Conservation (phyloP, 352 stramenopile species). For the Globisporangium splendens region DNA sequence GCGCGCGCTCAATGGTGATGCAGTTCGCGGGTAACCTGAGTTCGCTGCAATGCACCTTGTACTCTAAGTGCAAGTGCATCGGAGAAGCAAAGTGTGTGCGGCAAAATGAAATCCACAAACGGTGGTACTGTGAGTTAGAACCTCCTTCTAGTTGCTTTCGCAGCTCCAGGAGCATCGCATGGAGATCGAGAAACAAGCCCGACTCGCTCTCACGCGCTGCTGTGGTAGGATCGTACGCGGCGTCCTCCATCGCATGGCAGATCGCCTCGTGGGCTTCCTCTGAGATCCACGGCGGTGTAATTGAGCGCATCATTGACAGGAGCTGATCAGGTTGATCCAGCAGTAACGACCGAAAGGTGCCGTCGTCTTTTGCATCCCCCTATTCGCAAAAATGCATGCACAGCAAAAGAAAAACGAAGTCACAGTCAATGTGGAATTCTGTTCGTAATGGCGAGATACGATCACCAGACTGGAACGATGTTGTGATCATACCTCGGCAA, state of each 20-base stretch:
- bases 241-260: slow-evolving; percentile 46
- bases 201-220: slow-evolving; percentile 59
- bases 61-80: slow-evolving; percentile 25
- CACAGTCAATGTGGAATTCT: background rate
- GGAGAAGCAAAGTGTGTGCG: no score
- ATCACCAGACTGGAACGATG: no score
- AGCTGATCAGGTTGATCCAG: slow-evolving; percentile 39
- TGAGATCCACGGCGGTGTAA: slow-evolving; percentile 26
- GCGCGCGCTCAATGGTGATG: slow-evolving; percentile 32
- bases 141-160: slow-evolving; percentile 29
- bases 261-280: slow-evolving; percentile 40
- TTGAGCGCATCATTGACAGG: slow-evolving; percentile 19
- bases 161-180: slow-evolving; percentile 31
- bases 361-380: slow-evolving; percentile 33
- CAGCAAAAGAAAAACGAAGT: background rate
- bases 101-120: background rate
- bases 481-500: slow-evolving; percentile 17
- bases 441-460: no score
- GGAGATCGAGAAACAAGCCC: slow-evolving; percentile 60
- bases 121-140: no score
- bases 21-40: slow-evolving; percentile 38
- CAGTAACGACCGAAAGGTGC: slow-evolving; percentile 35
- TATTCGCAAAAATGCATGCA: slow-evolving; percentile 7
- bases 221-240: slow-evolving; percentile 44
- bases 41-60: slow-evolving; percentile 38